These are phyloP conservation scores for Anthostomella pinea DNA, from an alignment of 2,329 filamentous ascomycete species.

Conservation along the genomic window DNA sequence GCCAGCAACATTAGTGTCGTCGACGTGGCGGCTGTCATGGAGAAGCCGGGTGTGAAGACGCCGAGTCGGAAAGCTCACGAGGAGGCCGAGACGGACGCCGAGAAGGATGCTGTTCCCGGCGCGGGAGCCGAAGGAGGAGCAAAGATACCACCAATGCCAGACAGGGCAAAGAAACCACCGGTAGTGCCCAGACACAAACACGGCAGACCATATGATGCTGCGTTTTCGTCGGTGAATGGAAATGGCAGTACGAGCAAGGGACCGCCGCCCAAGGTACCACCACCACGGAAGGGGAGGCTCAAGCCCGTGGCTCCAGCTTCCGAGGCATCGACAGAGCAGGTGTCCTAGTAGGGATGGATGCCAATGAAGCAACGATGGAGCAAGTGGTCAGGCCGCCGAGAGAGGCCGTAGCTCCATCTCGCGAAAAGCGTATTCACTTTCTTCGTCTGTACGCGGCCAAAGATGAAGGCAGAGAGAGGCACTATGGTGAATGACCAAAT, in stretches of 20 bases:
- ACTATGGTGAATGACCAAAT: no score
- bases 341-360: no score
- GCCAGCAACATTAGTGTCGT: conserved; percentile 72
- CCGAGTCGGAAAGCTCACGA: conserved; percentile 68
- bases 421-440: no score
- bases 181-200: conserved; percentile 57
- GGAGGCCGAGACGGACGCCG: no score
- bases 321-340: conserved; percentile 21
- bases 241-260: conserved; percentile 6
- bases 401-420: no score
- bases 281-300: conserved; percentile 43
- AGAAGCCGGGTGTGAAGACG: conserved; percentile 79
- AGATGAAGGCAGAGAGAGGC: no score
- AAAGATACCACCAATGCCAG: conserved; percentile 11
- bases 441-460: no score
- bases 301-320: conserved; percentile 26
- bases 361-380: no score
- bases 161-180: conserved; percentile 44
- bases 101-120: no score
- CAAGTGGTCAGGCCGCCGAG: no score
- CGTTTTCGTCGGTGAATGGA: conserved; percentile 8
- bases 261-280: conserved; percentile 35
- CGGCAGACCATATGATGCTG: conserved; percentile 45
- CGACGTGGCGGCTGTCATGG: conserved; percentile 75
- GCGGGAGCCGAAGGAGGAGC: conserved; percentile 13